phyloP scores from a whole-genome alignment of 805 yeast species.

The Blastobotrys peoriensis region DNA sequence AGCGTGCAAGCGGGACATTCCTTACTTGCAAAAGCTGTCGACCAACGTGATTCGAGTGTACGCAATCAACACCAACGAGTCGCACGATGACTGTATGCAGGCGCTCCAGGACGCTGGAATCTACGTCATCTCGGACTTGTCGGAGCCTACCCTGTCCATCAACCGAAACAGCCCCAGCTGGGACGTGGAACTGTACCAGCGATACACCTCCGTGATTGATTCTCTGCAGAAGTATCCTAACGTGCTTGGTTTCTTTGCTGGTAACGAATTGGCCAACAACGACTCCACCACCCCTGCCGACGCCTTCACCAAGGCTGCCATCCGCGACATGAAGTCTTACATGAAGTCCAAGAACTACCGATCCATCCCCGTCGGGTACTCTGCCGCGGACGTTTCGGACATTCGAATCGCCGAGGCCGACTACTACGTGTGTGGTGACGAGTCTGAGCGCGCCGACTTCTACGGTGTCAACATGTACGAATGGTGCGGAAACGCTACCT shows the following conservation, averaged over 20 bases:
- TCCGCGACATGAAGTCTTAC: conserved; percentile 80
- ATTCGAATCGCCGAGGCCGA: conserved; percentile 76
- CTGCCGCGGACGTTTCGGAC: conserved; percentile 81
- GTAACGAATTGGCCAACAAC: conserved; percentile 92
- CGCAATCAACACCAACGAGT: conserved; percentile 64
- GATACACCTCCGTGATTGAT: conserved; percentile 83
- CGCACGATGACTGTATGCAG: conserved; percentile 76
- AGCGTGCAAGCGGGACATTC: conserved; percentile 75
- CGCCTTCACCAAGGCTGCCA: conserved; percentile 92
- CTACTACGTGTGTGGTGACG: conserved; percentile 77
- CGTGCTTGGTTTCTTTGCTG: conserved; percentile 92
- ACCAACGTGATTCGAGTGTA: conserved; percentile 83
- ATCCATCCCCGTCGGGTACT: conserved; percentile 86
- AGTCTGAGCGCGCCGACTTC: conserved; percentile 57
- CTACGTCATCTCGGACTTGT: conserved; percentile 83
- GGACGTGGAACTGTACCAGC: conserved; percentile 61
- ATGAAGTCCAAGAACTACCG: conserved; percentile 63
- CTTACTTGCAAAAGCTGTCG: conserved; percentile 60
- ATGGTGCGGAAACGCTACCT: conserved; percentile 68
- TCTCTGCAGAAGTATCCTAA: conserved; percentile 69
- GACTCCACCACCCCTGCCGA: conserved; percentile 78
- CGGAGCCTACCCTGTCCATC: conserved; percentile 78
- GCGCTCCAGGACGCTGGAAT: conserved; percentile 78
- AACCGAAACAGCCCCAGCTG: conserved; percentile 72
- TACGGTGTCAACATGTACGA: conserved; percentile 84